These are phyloP conservation scores for Leavenworthia alabamica DNA, from an alignment of 345 rosid species.

Conservation along the genomic window DNA sequence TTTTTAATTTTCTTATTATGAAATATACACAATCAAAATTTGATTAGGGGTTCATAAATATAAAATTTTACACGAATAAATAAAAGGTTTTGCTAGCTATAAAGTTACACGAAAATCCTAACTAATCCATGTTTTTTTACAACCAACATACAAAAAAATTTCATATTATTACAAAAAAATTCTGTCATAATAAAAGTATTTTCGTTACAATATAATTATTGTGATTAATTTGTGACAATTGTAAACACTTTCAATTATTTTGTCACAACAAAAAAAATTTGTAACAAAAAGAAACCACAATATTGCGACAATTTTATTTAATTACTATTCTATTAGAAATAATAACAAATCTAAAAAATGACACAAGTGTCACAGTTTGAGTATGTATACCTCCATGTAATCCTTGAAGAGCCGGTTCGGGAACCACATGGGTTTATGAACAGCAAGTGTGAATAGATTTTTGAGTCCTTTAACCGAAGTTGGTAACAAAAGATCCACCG, in stretches of 20 bases:
- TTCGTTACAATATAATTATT: too few relatives aligned
- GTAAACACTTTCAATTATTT: too few relatives aligned
- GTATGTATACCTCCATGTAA: conserved; percentile 55
- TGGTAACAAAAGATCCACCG: conserved; percentile 72
- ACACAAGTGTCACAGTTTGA: neutral
- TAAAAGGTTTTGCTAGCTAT: neutral
- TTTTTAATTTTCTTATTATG: neutral
- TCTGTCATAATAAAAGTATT: too few relatives aligned
- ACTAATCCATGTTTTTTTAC: neutral
- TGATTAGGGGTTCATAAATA: neutral
- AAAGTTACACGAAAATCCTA: neutral
- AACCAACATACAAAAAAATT: too few relatives aligned
- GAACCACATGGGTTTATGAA: conserved; percentile 77
- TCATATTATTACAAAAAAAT: too few relatives aligned
- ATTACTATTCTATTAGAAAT: too few relatives aligned
- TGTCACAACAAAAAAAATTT: too few relatives aligned
- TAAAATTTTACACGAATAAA: neutral
- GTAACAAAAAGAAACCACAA: too few relatives aligned
- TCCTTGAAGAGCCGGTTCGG: conserved; percentile 74
- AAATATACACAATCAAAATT: neutral
- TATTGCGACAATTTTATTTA: too few relatives aligned
- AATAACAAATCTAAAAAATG: too few relatives aligned
- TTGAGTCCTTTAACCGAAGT: conserved; percentile 67
- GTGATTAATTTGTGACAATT: too few relatives aligned
- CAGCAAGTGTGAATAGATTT: conserved; percentile 65